These are phyloP conservation scores for Saccharomycopsis fibuligera DNA, from an alignment of 805 yeast genomes.

Conservation along the genomic window DNA sequence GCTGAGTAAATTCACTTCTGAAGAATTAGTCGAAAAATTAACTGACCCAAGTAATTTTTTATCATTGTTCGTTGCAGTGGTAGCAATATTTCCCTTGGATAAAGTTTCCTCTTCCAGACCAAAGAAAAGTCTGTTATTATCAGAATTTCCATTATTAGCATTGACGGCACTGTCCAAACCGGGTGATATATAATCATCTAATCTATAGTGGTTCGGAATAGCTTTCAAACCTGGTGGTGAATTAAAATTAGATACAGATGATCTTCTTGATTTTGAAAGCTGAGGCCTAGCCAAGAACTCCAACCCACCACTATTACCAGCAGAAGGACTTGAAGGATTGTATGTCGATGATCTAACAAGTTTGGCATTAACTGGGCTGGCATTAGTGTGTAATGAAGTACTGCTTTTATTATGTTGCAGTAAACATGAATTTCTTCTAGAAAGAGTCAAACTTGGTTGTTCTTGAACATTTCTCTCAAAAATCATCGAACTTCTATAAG, in stretches of 20 bases:
- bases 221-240: constrained; percentile 14
- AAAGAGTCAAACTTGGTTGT: constrained; percentile 18
- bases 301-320: background rate
- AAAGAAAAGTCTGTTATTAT: background rate
- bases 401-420: constrained; percentile 4
- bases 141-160: background rate
- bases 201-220: constrained; percentile 17
- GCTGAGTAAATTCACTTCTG: constrained; percentile 2
- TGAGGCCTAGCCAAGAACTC: background rate
- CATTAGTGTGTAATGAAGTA: background rate
- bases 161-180: constrained; percentile 16
- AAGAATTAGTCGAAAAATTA: background rate
- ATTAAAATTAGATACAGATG: background rate
- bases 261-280: background rate
- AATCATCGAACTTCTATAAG: constrained; percentile 12
- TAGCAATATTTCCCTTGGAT: background rate
- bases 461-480: constrained; percentile 21
- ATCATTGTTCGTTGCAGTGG: background rate
- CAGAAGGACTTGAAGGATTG: constrained; percentile 4
- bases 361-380: background rate
- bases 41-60: background rate
- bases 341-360: background rate
- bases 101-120: too few species aligned
- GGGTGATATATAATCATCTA: constrained; percentile 20
- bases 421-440: constrained; percentile 14